Evolutionary conservation across 2,329 filamentous ascomycete genomes (phyloP).

Genomic region (Penicillium digitatum): DNA sequence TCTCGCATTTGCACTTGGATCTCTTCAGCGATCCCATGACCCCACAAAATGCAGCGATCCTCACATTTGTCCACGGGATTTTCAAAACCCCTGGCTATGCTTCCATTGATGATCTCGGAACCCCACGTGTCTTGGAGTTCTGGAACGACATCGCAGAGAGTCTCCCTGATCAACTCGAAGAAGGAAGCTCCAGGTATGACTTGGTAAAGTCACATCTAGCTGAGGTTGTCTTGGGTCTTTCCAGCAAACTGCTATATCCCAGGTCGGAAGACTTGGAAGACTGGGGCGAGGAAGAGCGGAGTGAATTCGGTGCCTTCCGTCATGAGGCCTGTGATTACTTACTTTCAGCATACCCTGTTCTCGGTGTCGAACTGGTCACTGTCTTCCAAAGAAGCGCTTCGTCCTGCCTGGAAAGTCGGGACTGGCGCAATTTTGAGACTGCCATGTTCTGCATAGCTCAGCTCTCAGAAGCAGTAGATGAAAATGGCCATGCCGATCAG

Average conservation of each 20-base stretch:
- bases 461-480: constrained; percentile 45
- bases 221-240: constrained; percentile 40
- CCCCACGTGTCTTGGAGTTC: constrained; percentile 40
- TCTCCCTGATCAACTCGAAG: constrained; percentile 32
- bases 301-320: constrained; percentile 43
- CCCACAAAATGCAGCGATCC: constrained; percentile 32
- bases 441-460: constrained; percentile 44
- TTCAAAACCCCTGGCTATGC: constrained; percentile 41
- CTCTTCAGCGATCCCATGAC: constrained; percentile 32
- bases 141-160: constrained; percentile 43
- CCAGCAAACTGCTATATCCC: constrained; percentile 43
- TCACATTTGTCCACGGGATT: constrained; percentile 37
- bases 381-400: constrained; percentile 40
- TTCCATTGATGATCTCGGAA: constrained; percentile 39
- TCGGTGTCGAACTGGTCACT: constrained; percentile 42
- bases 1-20: constrained; percentile 29
- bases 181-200: constrained; percentile 26
- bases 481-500: constrained; percentile 42
- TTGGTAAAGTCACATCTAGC: constrained; percentile 39
- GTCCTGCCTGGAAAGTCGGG: constrained; percentile 29
- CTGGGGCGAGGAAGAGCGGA: constrained; percentile 44
- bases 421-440: constrained; percentile 46
- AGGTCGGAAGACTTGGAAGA: constrained; percentile 30
- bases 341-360: constrained; percentile 41
- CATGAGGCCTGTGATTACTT: constrained; percentile 47